phyloP scores from a whole-genome alignment of 2,329 filamentous ascomycete species.

The Colletotrichum echinochloae region DNA sequence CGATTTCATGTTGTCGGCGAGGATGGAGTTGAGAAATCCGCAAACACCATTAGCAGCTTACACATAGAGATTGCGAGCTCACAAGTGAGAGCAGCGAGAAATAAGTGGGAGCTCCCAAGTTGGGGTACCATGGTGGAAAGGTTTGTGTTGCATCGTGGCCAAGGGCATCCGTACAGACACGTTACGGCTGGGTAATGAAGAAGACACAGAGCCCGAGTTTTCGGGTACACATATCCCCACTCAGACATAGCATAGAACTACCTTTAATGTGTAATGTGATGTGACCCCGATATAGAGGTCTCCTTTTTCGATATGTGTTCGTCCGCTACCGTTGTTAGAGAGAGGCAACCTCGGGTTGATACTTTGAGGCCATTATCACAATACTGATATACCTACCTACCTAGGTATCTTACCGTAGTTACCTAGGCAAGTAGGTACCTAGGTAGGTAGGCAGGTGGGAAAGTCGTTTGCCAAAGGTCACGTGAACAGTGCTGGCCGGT shows the following conservation, averaged over 20 bases:
- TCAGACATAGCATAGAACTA: background rate
- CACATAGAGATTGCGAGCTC: conserved; percentile 53
- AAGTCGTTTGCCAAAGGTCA: background rate
- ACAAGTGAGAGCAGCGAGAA: conserved; percentile 50
- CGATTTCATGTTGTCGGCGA: conserved; percentile 49
- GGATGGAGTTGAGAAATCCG: conserved; percentile 46
- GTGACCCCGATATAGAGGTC: background rate
- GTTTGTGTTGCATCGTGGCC: conserved; percentile 27
- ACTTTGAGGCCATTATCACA: background rate
- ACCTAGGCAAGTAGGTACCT: too few relatives aligned
- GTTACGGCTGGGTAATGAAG: background rate
- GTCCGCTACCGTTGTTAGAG: background rate
- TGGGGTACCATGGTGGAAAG: conserved; percentile 49
- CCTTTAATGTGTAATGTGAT: conserved; percentile 3
- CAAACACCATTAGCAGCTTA: conserved; percentile 49
- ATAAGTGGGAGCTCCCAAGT: conserved; percentile 50
- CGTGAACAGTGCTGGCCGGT: background rate
- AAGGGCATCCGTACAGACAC: background rate
- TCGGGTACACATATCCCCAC: background rate
- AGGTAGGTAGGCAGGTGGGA: too few relatives aligned
- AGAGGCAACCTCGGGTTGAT: background rate
- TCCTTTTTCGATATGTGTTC: background rate
- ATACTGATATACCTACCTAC: too few relatives aligned
- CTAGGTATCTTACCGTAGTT: too few relatives aligned
- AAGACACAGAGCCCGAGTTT: background rate